Percentiles rank a stretch among this genome's conserved stretches.
Evolutionary conservation across 2,329 filamentous ascomycete species (phyloP).

Genomic region (Penicillium griseofulvum): DNA sequence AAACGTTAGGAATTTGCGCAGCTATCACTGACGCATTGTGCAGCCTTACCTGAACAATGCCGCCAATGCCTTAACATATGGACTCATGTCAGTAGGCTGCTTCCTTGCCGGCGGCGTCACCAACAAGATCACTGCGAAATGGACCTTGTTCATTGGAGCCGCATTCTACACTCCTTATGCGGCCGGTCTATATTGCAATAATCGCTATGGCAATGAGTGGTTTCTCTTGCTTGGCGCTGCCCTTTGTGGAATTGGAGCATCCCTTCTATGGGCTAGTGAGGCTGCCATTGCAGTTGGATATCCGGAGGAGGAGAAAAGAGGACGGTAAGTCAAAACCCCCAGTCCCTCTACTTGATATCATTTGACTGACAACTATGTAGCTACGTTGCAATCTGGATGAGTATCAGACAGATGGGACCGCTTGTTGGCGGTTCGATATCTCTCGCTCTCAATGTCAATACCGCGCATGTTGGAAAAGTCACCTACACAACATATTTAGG

Average conservation of each 20-base stretch:
- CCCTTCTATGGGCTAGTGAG: slow-evolving; percentile 43
- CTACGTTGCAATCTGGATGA: slow-evolving; percentile 53
- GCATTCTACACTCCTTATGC: slow-evolving; percentile 46
- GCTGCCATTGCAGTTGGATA: slow-evolving; percentile 47
- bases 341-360: neutral
- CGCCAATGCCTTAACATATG: slow-evolving; percentile 50
- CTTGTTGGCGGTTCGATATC: slow-evolving; percentile 54
- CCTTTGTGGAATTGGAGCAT: slow-evolving; percentile 43
- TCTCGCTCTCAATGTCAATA: slow-evolving; percentile 49
- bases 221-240: slow-evolving; percentile 48
- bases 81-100: slow-evolving; percentile 48
- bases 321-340: slow-evolving; percentile 36
- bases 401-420: slow-evolving; percentile 53
- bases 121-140: slow-evolving; percentile 44
- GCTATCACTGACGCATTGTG: slow-evolving; percentile 18
- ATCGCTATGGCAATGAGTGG: slow-evolving; percentile 51
- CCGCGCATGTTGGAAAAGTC: slow-evolving; percentile 47
- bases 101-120: slow-evolving; percentile 46
- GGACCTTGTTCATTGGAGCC: slow-evolving; percentile 40
- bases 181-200: slow-evolving; percentile 37
- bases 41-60: slow-evolving; percentile 51
- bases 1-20: neutral
- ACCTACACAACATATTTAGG: slow-evolving; percentile 44
- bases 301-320: slow-evolving; percentile 47
- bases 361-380: slow-evolving; percentile 11